A percentile compares a stretch with the other conserved stretches of the same genome.
phyloP scores from a whole-genome alignment of 2,329 filamentous ascomycete species.

The Colletotrichum agaves region DNA sequence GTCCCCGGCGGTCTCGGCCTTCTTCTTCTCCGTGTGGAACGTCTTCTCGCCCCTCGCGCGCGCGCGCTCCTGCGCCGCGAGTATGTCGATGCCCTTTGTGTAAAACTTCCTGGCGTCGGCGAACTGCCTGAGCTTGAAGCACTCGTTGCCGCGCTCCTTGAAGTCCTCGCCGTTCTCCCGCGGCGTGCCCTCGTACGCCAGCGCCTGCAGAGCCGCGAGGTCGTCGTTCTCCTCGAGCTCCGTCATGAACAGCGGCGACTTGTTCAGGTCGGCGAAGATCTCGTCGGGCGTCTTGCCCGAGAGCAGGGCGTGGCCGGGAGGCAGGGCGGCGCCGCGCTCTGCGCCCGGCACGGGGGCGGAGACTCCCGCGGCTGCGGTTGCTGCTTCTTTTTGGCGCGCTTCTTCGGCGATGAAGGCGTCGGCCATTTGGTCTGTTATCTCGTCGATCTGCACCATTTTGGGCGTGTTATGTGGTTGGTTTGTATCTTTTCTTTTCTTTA shows the following conservation, averaged over 20 bases:
- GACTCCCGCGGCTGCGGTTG: constrained; percentile 1
- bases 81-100: constrained; percentile 80
- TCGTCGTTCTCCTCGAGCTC: constrained; percentile 86
- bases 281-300: constrained; percentile 63
- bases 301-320: constrained; percentile 52
- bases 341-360: constrained; percentile 38
- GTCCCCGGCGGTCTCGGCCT: constrained; percentile 45
- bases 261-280: constrained; percentile 66
- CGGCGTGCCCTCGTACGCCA: constrained; percentile 92
- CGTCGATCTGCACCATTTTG: constrained; percentile 48
- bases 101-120: constrained; percentile 92
- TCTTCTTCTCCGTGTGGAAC: constrained; percentile 34
- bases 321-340: constrained; percentile 54
- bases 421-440: constrained; percentile 55
- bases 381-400: constrained; percentile 2
- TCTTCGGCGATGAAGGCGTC: constrained; percentile 43
- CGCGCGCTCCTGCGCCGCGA: constrained; percentile 71
- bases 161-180: constrained; percentile 86
- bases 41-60: constrained; percentile 52
- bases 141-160: constrained; percentile 92
- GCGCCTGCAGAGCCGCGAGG: constrained; percentile 86
- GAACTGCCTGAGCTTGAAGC: constrained; percentile 79
- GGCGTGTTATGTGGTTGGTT: not conserved
- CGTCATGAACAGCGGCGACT: constrained; percentile 93
- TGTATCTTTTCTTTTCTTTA: not conserved